Evolutionary conservation across 257 asterid genomes (phyloP).

Genomic region (Apocynum venetum): DNA sequence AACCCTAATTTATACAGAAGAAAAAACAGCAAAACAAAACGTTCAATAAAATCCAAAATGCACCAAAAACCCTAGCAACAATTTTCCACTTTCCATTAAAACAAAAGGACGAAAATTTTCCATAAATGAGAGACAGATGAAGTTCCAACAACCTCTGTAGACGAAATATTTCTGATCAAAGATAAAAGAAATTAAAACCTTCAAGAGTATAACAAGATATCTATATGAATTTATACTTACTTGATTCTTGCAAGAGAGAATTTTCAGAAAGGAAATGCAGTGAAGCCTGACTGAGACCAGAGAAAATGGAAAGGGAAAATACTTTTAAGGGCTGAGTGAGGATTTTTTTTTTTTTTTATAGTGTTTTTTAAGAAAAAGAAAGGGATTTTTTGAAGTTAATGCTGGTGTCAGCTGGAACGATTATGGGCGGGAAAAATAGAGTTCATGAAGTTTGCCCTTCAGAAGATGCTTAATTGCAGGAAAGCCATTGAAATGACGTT

Average conservation of each 20-base stretch:
- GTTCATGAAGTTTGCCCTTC: conserved; percentile 3
- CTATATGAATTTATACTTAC: not conserved
- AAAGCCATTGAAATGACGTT: conserved; percentile 14
- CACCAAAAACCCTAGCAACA: conserved; percentile 12
- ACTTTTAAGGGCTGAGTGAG: not conserved
- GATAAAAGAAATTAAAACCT: not conserved
- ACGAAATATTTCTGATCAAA: not conserved
- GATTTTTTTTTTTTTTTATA: not conserved
- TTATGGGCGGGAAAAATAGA: conserved; percentile 21
- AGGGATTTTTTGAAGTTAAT: not conserved
- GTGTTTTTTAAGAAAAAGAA: not conserved
- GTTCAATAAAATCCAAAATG: not conserved
- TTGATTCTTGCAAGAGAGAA: not conserved
- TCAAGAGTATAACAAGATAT: not conserved
- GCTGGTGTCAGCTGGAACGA: not conserved
- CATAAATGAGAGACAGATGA: not conserved
- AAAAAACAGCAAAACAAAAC: conserved; percentile 3
- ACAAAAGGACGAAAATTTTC: not conserved
- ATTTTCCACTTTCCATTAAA: not conserved
- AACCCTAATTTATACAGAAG: conserved; percentile 13
- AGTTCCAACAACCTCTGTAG: not conserved
- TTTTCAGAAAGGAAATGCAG: not conserved
- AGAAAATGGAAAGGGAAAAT: not conserved
- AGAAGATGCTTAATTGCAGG: not conserved
- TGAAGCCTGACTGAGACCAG: conserved; percentile 1